These are phyloP conservation scores for Mallotus japonicus DNA, from an alignment of 441 rosid species.

Conservation along the genomic window DNA sequence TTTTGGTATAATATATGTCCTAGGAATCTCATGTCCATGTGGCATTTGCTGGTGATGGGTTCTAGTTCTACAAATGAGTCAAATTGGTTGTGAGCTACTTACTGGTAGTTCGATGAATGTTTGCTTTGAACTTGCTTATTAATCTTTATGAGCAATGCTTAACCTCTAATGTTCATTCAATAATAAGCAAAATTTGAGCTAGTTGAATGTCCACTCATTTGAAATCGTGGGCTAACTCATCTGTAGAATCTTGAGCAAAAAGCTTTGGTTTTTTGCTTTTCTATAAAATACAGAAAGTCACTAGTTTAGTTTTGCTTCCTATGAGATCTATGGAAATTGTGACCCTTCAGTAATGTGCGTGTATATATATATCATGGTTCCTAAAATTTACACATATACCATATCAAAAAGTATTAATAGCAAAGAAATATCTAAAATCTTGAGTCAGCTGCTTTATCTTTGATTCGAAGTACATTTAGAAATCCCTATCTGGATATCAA, in stretches of 20 bases:
- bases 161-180: background rate
- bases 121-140: background rate
- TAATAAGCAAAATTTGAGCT: background rate
- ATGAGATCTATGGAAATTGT: background rate
- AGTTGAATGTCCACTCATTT: background rate
- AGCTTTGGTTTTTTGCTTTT: background rate
- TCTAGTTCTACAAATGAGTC: background rate
- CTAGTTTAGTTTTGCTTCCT: background rate
- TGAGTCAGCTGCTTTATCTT: background rate
- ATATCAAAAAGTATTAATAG: background rate
- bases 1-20: too few species aligned
- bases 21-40: background rate
- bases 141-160: background rate
- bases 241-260: background rate
- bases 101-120: background rate
- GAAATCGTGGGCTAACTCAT: background rate
- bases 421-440: background rate
- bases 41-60: background rate
- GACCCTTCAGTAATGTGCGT: background rate
- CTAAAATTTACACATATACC: background rate
- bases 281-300: background rate
- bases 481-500: background rate
- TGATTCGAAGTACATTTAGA: background rate
- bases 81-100: background rate
- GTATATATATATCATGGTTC: background rate